Evolutionary conservation across 228 moss, liverwort and hornwort species (phyloP).

Genomic region (Sphagnum fallax): DNA sequence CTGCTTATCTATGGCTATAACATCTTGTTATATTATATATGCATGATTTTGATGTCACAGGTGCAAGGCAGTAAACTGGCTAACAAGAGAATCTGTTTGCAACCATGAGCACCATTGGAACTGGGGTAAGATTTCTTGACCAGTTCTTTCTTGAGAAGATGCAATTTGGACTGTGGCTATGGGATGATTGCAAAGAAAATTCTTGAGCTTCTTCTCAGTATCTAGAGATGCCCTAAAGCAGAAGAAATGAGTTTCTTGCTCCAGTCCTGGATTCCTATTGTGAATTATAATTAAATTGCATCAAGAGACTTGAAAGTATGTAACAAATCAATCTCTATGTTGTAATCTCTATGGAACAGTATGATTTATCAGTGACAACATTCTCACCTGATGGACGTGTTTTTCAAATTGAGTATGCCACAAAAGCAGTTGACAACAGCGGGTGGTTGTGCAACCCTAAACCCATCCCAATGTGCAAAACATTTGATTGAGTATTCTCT

Average conservation of each 20-base stretch:
- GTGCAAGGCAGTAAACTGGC: too few relatives aligned
- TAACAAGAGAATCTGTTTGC: background rate
- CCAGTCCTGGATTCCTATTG: too few relatives aligned
- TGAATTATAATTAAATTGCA: too few relatives aligned
- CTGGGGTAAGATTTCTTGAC: conserved; percentile 19
- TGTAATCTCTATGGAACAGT: conserved; percentile 10
- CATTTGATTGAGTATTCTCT: too few relatives aligned
- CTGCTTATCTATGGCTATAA: too few relatives aligned
- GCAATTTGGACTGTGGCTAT: background rate
- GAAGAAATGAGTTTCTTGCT: conserved; percentile 3
- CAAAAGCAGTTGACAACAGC: conserved; percentile 90
- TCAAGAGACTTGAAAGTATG: too few relatives aligned
- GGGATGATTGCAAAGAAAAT: conserved; percentile 8
- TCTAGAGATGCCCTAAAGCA: background rate
- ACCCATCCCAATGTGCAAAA: too few relatives aligned
- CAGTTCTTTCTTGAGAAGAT: background rate
- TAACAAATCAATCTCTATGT: too few relatives aligned
- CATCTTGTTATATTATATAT: too few relatives aligned
- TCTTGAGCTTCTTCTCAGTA: too few relatives aligned
- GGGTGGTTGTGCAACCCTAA: conserved; percentile 20
- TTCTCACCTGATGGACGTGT: conserved; percentile 94
- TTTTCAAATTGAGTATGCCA: conserved; percentile 91
- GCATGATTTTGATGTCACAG: too few relatives aligned
- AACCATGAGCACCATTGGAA: conserved; percentile 52
- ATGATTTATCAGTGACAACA: conserved; percentile 92